A percentile compares a stretch with the other conserved stretches of the same genome.
These are phyloP conservation scores for Alternaria triticimaculans DNA, from an alignment of 2,329 filamentous ascomycete genomes.

Conservation along the genomic window DNA sequence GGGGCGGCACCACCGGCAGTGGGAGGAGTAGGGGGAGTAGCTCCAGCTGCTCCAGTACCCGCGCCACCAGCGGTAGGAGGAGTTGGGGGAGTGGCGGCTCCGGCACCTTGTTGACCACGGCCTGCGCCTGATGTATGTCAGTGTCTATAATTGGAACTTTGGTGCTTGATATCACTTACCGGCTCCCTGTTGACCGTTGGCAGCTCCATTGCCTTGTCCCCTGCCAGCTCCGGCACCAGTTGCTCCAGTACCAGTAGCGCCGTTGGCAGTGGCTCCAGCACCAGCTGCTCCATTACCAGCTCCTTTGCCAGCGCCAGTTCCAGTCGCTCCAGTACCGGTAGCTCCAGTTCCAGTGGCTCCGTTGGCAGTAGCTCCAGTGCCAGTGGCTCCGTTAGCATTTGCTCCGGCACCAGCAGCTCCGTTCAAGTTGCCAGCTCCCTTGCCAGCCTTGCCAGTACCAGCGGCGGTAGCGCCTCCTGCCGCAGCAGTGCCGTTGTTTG, in stretches of 20 bases:
- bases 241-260: not conserved
- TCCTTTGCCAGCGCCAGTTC: not conserved
- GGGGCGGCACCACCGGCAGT: not conserved
- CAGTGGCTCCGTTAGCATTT: not conserved
- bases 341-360: not conserved
- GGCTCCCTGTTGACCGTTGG: not conserved
- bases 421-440: not conserved
- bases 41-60: not conserved
- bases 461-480: not conserved
- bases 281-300: not conserved
- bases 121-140: not conserved
- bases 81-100: not conserved
- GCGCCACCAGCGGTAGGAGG: not conserved
- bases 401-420: not conserved
- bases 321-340: not conserved
- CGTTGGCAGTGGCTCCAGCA: constrained; percentile 1
- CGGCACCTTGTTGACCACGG: not conserved
- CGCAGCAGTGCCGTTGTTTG: constrained; percentile 8
- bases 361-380: not conserved
- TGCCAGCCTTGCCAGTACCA: not conserved
- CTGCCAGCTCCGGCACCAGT: not conserved
- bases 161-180: not conserved
- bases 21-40: not conserved
- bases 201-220: not conserved
- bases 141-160: not conserved